Base-by-base conservation (phyloP, 176 grass and related monocot genomes). In the Chloris gayana region DNA sequence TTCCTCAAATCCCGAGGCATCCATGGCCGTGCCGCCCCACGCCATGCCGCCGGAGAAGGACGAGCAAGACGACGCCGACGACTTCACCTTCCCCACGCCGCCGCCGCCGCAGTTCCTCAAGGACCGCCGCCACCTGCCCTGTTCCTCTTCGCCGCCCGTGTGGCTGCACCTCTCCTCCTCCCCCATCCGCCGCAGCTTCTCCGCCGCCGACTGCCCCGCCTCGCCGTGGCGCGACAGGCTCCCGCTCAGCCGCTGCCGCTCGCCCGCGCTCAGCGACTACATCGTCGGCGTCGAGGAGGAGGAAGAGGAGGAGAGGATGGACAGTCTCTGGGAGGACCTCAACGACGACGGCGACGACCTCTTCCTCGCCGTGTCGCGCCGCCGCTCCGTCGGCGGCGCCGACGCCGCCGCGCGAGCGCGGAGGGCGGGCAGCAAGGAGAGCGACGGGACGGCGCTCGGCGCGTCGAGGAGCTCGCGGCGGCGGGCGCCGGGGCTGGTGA, bases 171-270 rank as follows among this genome's bases (percentile, higher is more conserved):
- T 80, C 22, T 75, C 87, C 32, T 70, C 87, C 25, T 89, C 87
- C 3, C 87, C 87, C 27, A 89, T 89, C 77, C 87, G 82, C 64
- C 82, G 87, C 29, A 89, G 87, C 82, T 89, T 89, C 87, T 89
- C 87, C 42, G 71, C 87, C 34, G 82, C 87, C 26, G 82, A 89
- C 77, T 80, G 77, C 82, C 64, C 77, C 57, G 82, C 56, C 21
- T 85, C 82, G 45, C 87, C 87, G 58, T 85, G 82, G 82, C 87
- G 82, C 56, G 56, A 53, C 37, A 9, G 57, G 22, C 21, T n/a
- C 24, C 33, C 54, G 11, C 74, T 80, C 59, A 9, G 35, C 6
- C 87, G 22, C 9, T 76, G 82, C 64, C 64, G 72, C 87, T 89
- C 82, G 12, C 87, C 87, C 0, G 59, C 87, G 31, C 82, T 89